Conservation (phyloP, 768 basidiomycete genomes). For the Tremella yokohamensis region DNA sequence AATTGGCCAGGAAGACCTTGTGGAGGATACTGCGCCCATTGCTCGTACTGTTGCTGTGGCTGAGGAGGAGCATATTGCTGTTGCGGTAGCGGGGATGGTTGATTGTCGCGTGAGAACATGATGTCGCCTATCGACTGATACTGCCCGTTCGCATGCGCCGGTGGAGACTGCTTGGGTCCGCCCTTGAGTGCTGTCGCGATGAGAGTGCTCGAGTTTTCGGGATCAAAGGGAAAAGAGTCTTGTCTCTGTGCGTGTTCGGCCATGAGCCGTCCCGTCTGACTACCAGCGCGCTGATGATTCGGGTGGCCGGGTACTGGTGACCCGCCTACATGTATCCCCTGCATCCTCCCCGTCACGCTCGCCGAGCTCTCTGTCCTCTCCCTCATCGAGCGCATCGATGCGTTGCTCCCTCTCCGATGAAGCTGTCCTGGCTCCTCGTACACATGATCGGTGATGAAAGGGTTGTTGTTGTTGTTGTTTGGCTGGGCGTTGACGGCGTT, state of each 20-base stretch:
- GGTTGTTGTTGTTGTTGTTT: background rate
- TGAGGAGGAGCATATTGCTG: background rate
- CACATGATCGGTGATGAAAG: background rate
- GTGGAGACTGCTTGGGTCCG: constrained; percentile 8
- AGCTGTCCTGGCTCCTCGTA: constrained; percentile 32
- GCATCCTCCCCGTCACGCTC: constrained; percentile 7
- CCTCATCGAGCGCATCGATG: constrained; percentile 10
- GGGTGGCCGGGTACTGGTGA: background rate
- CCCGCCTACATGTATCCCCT: constrained; percentile 4
- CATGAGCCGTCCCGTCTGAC: background rate
- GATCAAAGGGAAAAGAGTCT: constrained; percentile 38
- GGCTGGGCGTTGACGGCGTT: background rate
- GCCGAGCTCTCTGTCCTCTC: constrained; percentile 4
- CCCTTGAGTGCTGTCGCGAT: constrained; percentile 31
- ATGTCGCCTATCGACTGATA: constrained; percentile 23
- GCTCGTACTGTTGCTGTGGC: constrained; percentile 4
- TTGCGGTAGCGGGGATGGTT: constrained; percentile 6
- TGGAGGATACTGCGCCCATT: constrained; percentile 3
- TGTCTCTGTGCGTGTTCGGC: constrained; percentile 11
- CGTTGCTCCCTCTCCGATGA: constrained; percentile 17
- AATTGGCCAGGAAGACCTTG: background rate
- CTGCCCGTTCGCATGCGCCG: background rate
- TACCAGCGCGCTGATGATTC: background rate
- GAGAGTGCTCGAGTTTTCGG: constrained; percentile 29
- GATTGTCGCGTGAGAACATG: constrained; percentile 15